Evolutionary conservation across 768 basidiomycete species (phyloP).

Genomic region (Boletus rufocinnamomeus): DNA sequence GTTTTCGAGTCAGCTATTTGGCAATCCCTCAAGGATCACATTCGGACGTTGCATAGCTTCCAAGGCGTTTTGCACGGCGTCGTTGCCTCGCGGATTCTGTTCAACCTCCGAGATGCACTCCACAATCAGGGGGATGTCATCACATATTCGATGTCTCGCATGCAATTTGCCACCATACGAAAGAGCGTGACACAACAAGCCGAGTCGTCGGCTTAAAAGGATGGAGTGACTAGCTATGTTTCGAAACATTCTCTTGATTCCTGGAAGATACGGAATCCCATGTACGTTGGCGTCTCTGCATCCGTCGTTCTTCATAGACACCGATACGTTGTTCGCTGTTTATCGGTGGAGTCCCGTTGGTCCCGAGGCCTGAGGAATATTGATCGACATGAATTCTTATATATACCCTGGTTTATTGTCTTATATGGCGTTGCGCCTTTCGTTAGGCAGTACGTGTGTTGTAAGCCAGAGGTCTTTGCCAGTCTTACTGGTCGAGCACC

Average conservation of each 20-base stretch:
- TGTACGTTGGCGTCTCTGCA: not conserved
- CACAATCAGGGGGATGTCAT: not conserved
- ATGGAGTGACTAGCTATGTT: not conserved
- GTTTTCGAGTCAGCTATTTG: not conserved
- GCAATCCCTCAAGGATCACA: not conserved
- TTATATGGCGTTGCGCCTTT: not conserved
- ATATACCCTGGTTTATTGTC: not conserved
- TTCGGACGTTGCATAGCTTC: conserved; percentile 2
- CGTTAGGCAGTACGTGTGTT: not conserved
- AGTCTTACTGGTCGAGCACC: too few species aligned
- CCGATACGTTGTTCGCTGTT: not conserved
- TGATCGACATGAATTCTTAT: too few species aligned
- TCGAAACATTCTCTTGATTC: not conserved
- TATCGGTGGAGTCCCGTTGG: too few species aligned
- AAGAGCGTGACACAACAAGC: not conserved
- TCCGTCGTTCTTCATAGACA: not conserved
- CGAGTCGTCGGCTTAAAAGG: not conserved
- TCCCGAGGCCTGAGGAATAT: not conserved
- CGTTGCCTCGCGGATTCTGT: conserved; percentile 14
- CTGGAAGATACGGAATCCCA: too few species aligned
- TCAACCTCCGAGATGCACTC: conserved; percentile 6
- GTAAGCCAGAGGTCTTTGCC: too few species aligned
- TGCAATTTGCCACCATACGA: conserved; percentile 2
- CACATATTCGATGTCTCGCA: not conserved
- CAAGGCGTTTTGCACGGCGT: conserved; percentile 12